phyloP scores from a whole-genome alignment of 345 rosid species.

The Linum tenue region DNA sequence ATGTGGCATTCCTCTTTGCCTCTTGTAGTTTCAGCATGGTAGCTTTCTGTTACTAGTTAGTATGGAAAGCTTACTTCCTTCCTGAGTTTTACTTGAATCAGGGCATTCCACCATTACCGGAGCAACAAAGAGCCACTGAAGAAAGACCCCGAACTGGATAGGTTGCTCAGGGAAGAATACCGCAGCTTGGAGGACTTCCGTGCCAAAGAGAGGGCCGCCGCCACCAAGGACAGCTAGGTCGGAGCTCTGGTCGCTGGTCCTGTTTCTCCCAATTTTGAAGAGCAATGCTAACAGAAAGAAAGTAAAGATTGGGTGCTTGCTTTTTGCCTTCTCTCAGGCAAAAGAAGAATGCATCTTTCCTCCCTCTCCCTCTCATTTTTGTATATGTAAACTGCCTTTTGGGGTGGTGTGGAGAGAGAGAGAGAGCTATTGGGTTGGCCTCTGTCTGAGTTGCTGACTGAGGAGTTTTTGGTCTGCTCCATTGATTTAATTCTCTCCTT shows the following conservation, averaged over 20 bases:
- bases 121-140: constrained; percentile 42
- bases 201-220: constrained; percentile 30
- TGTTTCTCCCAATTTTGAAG: background rate
- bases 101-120: constrained; percentile 96
- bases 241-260: background rate
- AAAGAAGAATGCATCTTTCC: background rate
- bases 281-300: background rate
- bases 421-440: too few species aligned
- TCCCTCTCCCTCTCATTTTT: too few species aligned
- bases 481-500: too few species aligned
- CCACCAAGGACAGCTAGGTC: background rate
- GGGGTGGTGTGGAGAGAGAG: too few species aligned
- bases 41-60: background rate
- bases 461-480: too few species aligned
- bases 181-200: constrained; percentile 66
- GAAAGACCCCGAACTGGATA: constrained; percentile 75
- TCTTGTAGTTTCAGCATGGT: background rate
- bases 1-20: background rate
- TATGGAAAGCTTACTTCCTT: background rate
- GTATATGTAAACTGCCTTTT: too few species aligned
- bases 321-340: background rate
- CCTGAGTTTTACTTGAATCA: constrained; percentile 16
- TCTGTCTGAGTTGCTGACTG: too few species aligned
- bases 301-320: background rate
- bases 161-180: constrained; percentile 59